Evolutionary conservation across 2,329 filamentous ascomycete genomes (phyloP).

Genomic region (Cercospora zeae-maydis): DNA sequence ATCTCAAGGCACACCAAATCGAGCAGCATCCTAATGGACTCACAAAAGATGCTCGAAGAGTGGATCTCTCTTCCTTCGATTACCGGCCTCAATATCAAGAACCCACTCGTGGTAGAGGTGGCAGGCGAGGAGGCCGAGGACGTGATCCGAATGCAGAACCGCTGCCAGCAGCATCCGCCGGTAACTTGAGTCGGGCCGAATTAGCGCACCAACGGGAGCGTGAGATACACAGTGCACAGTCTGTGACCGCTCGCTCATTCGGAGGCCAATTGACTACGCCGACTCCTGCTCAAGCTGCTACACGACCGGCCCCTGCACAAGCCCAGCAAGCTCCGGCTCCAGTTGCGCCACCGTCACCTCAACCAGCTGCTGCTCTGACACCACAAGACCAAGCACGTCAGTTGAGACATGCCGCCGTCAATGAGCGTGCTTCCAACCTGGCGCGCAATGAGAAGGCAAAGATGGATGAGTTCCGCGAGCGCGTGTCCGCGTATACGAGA

Average conservation of each 20-base stretch:
- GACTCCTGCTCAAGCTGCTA: slow-evolving; percentile 34
- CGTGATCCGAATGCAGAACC: slow-evolving; percentile 84
- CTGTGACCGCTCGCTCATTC: slow-evolving; percentile 74
- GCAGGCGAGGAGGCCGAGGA: slow-evolving; percentile 56
- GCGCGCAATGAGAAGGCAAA: slow-evolving; percentile 74
- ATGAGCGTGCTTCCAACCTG: slow-evolving; percentile 78
- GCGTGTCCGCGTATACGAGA: slow-evolving; percentile 74
- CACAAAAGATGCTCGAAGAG: slow-evolving; percentile 79
- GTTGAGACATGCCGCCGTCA: slow-evolving; percentile 76
- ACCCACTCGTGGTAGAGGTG: slow-evolving; percentile 50
- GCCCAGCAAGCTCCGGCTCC: slow-evolving; percentile 24
- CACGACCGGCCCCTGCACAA: slow-evolving; percentile 31
- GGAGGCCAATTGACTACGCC: slow-evolving; percentile 58
- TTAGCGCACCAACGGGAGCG: slow-evolving; percentile 87
- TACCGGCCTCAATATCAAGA: slow-evolving; percentile 67
- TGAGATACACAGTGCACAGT: slow-evolving; percentile 84
- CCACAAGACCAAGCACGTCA: slow-evolving; percentile 78
- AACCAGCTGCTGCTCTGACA: slow-evolving; percentile 47
- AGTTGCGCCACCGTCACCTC: slow-evolving; percentile 39
- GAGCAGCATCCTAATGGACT: slow-evolving; percentile 74
- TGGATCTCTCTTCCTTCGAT: slow-evolving; percentile 85
- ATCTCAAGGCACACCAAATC: slow-evolving; percentile 89
- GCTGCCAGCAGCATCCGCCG: slow-evolving; percentile 70
- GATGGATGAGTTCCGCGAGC: slow-evolving; percentile 70
- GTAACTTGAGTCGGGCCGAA: slow-evolving; percentile 79